Evolutionary conservation across 2,329 filamentous ascomycete species (phyloP).

Genomic region (Blastomyces emzantsi): DNA sequence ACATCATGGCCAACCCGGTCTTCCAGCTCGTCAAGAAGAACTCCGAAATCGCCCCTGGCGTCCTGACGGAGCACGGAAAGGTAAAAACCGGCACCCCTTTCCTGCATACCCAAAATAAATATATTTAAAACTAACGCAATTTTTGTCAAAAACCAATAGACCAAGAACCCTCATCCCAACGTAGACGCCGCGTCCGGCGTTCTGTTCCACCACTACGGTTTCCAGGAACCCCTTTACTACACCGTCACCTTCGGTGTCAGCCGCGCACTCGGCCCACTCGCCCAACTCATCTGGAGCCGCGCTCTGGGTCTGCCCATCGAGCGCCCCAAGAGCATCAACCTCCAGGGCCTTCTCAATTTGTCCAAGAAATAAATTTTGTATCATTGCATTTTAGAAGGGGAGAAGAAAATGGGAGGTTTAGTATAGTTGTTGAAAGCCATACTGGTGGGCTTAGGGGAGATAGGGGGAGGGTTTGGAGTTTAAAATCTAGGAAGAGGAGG

Average conservation of each 20-base stretch:
- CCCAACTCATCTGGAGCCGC: conserved; percentile 93
- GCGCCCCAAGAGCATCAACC: conserved; percentile 93
- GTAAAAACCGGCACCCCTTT: conserved; percentile 25
- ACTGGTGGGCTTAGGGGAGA: neutral
- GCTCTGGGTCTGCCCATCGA: conserved; percentile 92
- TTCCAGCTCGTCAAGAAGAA: conserved; percentile 94
- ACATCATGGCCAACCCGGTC: conserved; percentile 78
- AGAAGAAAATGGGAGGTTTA: neutral
- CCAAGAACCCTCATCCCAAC: conserved; percentile 95
- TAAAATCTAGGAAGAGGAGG: too few species aligned
- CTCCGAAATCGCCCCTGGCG: conserved; percentile 79
- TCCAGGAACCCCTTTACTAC: conserved; percentile 96
- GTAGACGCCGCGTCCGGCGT: conserved; percentile 91
- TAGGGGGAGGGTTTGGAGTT: too few species aligned
- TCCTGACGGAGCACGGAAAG: conserved; percentile 91
- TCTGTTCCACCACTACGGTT: conserved; percentile 95
- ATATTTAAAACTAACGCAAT: conserved; percentile 8
- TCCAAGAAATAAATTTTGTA: conserved; percentile 74
- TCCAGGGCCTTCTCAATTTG: conserved; percentile 78
- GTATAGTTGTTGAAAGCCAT: neutral
- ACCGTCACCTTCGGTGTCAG: conserved; percentile 60
- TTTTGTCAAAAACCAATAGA: conserved; percentile 39
- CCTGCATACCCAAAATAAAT: neutral
- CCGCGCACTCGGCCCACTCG: conserved; percentile 71
- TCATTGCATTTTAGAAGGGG: neutral